Evolutionary conservation across 2,329 filamentous ascomycete species (phyloP), one percentile per base, ranked within the genome.

Genomic region (Microcyclospora tardicrescens): DNA sequence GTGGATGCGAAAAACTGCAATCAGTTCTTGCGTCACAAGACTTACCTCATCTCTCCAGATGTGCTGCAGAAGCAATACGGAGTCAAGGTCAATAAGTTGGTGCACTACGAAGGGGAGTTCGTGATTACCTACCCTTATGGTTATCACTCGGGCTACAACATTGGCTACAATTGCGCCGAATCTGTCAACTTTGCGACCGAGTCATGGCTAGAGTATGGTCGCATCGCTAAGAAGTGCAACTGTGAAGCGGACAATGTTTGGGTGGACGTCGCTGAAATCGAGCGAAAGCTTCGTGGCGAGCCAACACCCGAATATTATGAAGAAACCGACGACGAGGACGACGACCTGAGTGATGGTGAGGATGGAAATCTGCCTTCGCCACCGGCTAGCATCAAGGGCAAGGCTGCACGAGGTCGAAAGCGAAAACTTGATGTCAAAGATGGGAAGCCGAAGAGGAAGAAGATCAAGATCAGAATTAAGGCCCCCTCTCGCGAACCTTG

Each of bases 61-160:
- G 77, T 91, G 41, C 69, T 98, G 10, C 78, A 84, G 51, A 82
- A 83, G 42, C 80, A 94, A 52, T 95, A 84, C 62, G 84, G 85
- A 48, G 95, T 98, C 64, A 89, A 84, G 40, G 93, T 96, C 57
- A 98, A 98, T 67, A 89, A 85, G 55, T 75, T 93, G 45, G 84
- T 96, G 10, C 93, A 93, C 36, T 86, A 94, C 51, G 91, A 94
- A 45, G 89, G 91, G 43, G 91, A 98, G 56, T 98, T 98, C 48
- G 86, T 98, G 44, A 93, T 98, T 47, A 98, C 91, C 0, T 98
- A 94, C 57, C 91, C 91, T 0, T 98, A 96, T 54, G 91, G 91
- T 15, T 98, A 98, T 58, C 91, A 98, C 57, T 98, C 91, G 5
- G 91, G 91, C 4, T 98, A 93, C 61, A 98, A 98, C 52, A 68